phyloP scores from a whole-genome alignment of 106 monocot genomes.

The Iris macrosiphon region DNA sequence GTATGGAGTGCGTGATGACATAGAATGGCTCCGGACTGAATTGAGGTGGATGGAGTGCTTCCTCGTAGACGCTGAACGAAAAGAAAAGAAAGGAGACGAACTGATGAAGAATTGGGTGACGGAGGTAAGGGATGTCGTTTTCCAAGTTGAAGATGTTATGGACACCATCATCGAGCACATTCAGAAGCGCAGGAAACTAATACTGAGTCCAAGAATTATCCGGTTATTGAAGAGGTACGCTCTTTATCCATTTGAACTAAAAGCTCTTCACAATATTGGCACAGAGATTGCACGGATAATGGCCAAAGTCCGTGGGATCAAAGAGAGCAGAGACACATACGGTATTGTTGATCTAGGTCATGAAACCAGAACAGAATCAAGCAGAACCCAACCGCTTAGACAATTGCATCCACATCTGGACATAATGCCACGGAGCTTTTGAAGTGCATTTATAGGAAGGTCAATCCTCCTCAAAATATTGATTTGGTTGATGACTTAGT shows the following conservation, averaged over 20 bases:
- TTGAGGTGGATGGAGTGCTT: constrained; percentile 9
- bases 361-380: neutral
- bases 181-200: neutral
- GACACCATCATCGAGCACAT: neutral
- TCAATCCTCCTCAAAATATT: neutral
- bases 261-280: neutral
- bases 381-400: neutral
- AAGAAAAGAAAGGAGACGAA: neutral
- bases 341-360: constrained; percentile 2
- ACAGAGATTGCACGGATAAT: constrained; percentile 1
- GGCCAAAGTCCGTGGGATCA: neutral
- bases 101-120: neutral
- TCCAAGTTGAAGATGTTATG: neutral
- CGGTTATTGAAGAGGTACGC: neutral
- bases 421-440: neutral
- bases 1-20: neutral
- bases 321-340: neutral
- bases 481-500: neutral
- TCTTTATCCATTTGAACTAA: neutral
- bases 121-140: neutral
- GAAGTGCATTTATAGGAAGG: neutral
- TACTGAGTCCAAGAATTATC: neutral
- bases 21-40: constrained; percentile 1
- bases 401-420: neutral
- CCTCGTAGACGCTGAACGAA: constrained; percentile 7